These are phyloP conservation scores for Penicillium italicum DNA, from an alignment of 2,329 filamentous ascomycete species.

Conservation along the genomic window DNA sequence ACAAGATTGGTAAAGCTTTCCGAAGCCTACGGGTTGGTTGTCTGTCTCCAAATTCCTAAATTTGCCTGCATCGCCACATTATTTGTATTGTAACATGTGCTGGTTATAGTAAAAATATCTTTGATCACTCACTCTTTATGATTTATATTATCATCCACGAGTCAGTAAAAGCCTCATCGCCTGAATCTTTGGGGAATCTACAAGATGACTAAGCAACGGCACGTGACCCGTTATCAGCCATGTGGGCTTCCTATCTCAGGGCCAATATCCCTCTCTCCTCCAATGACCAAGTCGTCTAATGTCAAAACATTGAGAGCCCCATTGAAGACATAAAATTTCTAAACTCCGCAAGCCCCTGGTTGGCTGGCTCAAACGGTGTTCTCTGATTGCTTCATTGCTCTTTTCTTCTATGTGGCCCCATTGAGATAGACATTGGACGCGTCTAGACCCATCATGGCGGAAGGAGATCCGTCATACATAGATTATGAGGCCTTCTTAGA, in stretches of 20 bases:
- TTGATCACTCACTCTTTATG: neutral
- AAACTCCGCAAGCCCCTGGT: neutral
- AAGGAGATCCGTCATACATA: conserved; percentile 70
- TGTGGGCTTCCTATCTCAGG: conserved; percentile 8
- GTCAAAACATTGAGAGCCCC: conserved; percentile 1
- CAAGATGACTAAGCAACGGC: conserved; percentile 1
- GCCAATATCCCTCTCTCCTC: conserved; percentile 6
- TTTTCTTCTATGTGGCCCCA: conserved; percentile 1
- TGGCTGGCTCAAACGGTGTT: neutral
- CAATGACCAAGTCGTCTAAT: conserved; percentile 1
- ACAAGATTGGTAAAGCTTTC: neutral
- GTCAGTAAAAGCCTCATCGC: neutral
- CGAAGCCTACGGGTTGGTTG: neutral
- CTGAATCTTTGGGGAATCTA: neutral
- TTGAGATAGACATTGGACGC: neutral
- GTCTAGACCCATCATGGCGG: conserved; percentile 30
- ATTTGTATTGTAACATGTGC: neutral
- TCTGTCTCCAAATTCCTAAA: neutral
- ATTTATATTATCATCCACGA: neutral
- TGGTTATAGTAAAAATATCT: neutral
- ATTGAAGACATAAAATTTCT: neutral
- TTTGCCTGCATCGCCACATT: neutral
- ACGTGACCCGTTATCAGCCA: conserved; percentile 8
- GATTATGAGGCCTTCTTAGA: conserved; percentile 91
- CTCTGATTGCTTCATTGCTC: neutral